phyloP scores from a whole-genome alignment of 1,284 basidiomycete genomes.

The Xanthoconium separans region DNA sequence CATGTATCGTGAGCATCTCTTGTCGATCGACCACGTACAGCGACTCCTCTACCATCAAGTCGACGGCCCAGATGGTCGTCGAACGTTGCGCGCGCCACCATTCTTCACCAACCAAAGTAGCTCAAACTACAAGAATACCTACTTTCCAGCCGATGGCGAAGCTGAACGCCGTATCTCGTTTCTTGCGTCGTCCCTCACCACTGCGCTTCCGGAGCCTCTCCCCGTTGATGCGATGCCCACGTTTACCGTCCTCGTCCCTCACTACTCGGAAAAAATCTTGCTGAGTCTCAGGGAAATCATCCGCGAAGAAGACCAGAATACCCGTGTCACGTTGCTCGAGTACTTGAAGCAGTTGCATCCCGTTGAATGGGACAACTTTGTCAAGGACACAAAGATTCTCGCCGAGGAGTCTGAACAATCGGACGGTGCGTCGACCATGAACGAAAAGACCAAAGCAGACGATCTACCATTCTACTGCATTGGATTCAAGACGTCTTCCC shows the following conservation, averaged over 20 bases:
- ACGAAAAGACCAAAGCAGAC: slow-evolving; percentile 86
- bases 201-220: slow-evolving; percentile 87
- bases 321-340: slow-evolving; percentile 91
- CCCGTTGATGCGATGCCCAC: slow-evolving; percentile 97
- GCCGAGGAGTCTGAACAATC: slow-evolving; percentile 84
- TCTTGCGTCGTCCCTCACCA: slow-evolving; percentile 94
- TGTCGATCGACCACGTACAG: slow-evolving; percentile 95
- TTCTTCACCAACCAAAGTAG: slow-evolving; percentile 93
- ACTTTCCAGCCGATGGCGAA: slow-evolving; percentile 93
- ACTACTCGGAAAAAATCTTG: slow-evolving; percentile 96
- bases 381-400: slow-evolving; percentile 99
- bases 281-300: slow-evolving; percentile 95
- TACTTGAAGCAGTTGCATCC: slow-evolving; percentile 99
- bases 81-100: slow-evolving; percentile 88
- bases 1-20: slow-evolving; percentile 95
- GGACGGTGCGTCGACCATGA: slow-evolving; percentile 55
- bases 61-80: slow-evolving; percentile 80
- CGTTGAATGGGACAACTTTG: slow-evolving; percentile 99
- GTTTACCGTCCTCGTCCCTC: slow-evolving; percentile 93
- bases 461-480: slow-evolving; percentile 99
- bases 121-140: slow-evolving; percentile 70
- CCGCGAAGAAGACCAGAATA: slow-evolving; percentile 94
- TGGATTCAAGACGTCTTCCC: slow-evolving; percentile 98
- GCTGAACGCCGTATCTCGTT: slow-evolving; percentile 96
- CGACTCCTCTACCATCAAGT: slow-evolving; percentile 93